A percentile compares a stretch with the other conserved stretches of the same genome.
Evolutionary conservation across 2,329 filamentous ascomycete genomes (phyloP).

Genomic region (Exophiala viscosa): DNA sequence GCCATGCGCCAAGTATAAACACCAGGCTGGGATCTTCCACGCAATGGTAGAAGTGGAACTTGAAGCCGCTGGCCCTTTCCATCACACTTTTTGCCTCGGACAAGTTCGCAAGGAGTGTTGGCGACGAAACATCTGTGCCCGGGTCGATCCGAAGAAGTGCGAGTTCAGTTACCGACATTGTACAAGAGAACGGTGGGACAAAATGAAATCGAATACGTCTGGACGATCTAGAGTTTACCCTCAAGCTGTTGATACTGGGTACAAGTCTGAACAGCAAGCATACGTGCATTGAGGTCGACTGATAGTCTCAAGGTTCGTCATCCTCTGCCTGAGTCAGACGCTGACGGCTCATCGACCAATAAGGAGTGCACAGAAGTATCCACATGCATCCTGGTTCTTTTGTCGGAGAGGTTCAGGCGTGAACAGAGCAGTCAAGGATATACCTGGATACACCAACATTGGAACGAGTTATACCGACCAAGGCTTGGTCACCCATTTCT

Average conservation of each 20-base stretch:
- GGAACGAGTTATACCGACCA: too few relatives aligned
- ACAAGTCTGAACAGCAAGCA: background rate
- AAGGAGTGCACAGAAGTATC: too few relatives aligned
- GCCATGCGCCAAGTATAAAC: constrained; percentile 48
- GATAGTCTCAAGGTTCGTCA: background rate
- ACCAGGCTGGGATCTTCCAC: constrained; percentile 42
- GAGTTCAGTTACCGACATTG: constrained; percentile 45
- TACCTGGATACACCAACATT: too few relatives aligned
- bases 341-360: background rate
- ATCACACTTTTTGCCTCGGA: constrained; percentile 37
- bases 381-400: too few relatives aligned
- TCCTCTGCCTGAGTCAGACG: background rate
- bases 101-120: constrained; percentile 33
- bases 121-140: constrained; percentile 23
- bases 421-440: too few relatives aligned
- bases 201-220: too few relatives aligned
- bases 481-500: too few relatives aligned
- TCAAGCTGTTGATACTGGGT: background rate
- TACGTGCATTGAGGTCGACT: background rate
- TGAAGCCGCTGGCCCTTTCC: constrained; percentile 35
- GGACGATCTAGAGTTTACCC: background rate
- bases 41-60: constrained; percentile 41
- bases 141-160: constrained; percentile 40
- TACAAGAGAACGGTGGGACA: background rate
- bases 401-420: too few relatives aligned